Base-by-base conservation (phyloP, 2,329 filamentous ascomycete species). In the Cercospora sp. region DNA sequence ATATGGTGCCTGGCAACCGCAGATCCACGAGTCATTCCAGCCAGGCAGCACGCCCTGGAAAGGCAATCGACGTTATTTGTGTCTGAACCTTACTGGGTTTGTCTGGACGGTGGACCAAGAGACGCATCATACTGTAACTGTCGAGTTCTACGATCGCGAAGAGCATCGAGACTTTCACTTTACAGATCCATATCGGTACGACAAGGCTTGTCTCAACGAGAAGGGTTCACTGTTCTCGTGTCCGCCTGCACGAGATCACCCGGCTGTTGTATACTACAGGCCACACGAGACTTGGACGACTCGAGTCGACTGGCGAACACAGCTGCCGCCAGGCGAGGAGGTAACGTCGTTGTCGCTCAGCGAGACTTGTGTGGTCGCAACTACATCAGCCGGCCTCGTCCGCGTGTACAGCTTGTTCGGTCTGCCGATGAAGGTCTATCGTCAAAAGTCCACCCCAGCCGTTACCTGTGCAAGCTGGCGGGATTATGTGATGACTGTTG, bases 31-130 rank as follows among this genome's bases (percentile, higher is more conserved):
- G 63, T 82, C 94, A 1, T 97, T 99, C 78, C 96, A 99, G 78
- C 92, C 94, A 0, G 94, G 95, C 1, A 94, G 93, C 64, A 99
- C 95, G 0, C 94, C 94, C 0, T 99, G 95, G 96, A 89, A 93
- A 70, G 95, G 95, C 1, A 95, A 97, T 78, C 87, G 95, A 71
- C 92, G 94, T 77, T 97, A 99, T 77, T 86, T 99, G 0, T 97
- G 93, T 76, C 86, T 98, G 48, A 98, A 98, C 77, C 83, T 99
- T 68, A 92, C 94, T 63, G 95, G 96, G 0, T 95, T 96, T 76
- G 92, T 97, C 8, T 99, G 95, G 93, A 98, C 94, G 0, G 92
- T 99, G 18, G 92, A 97, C 73, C 95, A 99, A 79, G 94, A 97
- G 76, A 91, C 91, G 0, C 89, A 85, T 67, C 79, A 98, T 78